Conservation (phyloP, 106 monocot genomes). For the Platanthera zijinensis region DNA sequence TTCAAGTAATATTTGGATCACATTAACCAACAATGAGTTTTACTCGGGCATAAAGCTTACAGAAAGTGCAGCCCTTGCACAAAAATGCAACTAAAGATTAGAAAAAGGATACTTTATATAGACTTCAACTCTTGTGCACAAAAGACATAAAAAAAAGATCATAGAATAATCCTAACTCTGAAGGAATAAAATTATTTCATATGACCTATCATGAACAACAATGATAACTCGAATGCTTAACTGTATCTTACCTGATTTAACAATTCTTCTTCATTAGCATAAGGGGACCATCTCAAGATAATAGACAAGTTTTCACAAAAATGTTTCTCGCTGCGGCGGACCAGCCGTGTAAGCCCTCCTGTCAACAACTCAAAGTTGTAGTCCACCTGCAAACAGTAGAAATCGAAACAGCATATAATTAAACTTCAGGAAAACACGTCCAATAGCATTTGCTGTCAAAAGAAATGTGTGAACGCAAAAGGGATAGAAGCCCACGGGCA, state of each 20-base stretch:
- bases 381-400: constrained; percentile 46
- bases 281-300: constrained; percentile 81
- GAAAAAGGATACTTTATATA: not conserved
- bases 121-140: not conserved
- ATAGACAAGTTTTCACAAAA: constrained; percentile 52
- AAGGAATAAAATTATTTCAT: not conserved
- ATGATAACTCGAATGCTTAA: not conserved
- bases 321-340: constrained; percentile 32
- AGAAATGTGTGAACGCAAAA: not conserved
- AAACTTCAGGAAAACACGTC: not conserved
- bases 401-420: not conserved
- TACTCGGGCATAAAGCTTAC: not conserved
- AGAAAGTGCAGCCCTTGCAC: not conserved
- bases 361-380: constrained; percentile 40
- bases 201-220: not conserved
- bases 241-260: constrained; percentile 56
- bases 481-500: not conserved
- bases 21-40: not conserved
- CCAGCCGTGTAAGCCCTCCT: constrained; percentile 21
- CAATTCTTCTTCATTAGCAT: constrained; percentile 58
- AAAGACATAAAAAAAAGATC: not conserved
- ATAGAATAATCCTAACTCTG: not conserved
- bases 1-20: too few relatives aligned
- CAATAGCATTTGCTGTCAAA: not conserved
- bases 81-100: not conserved